phyloP scores from a whole-genome alignment of 1,139 yeast species.

The Suhomyces chickasaworum region DNA sequence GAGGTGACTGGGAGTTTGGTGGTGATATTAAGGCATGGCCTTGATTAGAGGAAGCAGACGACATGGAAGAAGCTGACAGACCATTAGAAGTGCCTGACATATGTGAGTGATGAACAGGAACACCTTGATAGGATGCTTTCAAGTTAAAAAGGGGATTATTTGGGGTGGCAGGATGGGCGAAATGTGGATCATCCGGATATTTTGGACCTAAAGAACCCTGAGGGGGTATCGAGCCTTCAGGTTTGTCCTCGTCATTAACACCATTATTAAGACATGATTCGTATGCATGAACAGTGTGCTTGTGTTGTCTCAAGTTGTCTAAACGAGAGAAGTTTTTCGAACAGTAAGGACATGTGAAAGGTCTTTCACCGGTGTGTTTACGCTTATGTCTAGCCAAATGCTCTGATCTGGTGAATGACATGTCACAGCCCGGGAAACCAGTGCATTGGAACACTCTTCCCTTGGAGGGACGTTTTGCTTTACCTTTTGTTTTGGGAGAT shows the following conservation, averaged over 20 bases:
- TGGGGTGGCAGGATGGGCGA: conserved; percentile 13
- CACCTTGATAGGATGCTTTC: conserved; percentile 5
- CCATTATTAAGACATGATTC: conserved; percentile 38
- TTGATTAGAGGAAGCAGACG: neutral
- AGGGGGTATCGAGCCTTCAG: neutral
- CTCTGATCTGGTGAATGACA: conserved; percentile 88
- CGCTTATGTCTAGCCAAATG: conserved; percentile 91
- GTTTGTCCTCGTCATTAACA: conserved; percentile 7
- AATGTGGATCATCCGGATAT: conserved; percentile 5
- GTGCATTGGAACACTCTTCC: conserved; percentile 80
- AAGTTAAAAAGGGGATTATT: conserved; percentile 10
- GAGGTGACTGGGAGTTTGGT: conserved; percentile 24
- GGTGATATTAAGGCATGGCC: conserved; percentile 22
- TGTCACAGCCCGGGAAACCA: conserved; percentile 83
- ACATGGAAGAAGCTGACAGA: neutral
- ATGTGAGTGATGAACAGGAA: conserved; percentile 12
- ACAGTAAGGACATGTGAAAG: conserved; percentile 86
- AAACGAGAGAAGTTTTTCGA: conserved; percentile 77
- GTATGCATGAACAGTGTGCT: conserved; percentile 88
- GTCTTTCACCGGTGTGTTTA: conserved; percentile 94
- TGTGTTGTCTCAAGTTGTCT: conserved; percentile 89
- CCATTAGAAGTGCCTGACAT: neutral
- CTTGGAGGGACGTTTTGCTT: conserved; percentile 45
- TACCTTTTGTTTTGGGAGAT: conserved; percentile 10
- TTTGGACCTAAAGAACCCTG: neutral